phyloP scores from a whole-genome alignment of 257 asterid genomes.

The Salvia miltiorrhiza region DNA sequence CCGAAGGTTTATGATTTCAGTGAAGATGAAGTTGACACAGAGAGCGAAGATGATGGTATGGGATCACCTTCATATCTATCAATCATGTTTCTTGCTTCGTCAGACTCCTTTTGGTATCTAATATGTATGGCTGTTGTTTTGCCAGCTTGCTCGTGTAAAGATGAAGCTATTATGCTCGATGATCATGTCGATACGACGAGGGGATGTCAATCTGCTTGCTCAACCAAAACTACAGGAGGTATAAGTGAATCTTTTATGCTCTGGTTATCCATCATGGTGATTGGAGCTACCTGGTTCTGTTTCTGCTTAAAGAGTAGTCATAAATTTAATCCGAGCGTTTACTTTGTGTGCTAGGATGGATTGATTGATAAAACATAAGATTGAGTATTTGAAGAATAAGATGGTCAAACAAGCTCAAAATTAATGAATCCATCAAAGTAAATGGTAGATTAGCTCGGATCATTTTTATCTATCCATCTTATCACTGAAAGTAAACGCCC shows the following conservation, averaged over 20 bases:
- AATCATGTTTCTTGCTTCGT: slow-evolving; percentile 11
- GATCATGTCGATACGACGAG: slow-evolving; percentile 31
- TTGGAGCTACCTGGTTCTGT: too few relatives aligned
- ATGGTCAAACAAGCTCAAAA: too few relatives aligned
- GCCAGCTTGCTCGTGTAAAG: slow-evolving; percentile 60
- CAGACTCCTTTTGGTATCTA: background rate
- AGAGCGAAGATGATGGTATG: slow-evolving; percentile 91
- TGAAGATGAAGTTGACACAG: slow-evolving; percentile 91
- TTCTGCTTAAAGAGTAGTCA: too few relatives aligned
- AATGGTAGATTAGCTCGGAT: too few relatives aligned
- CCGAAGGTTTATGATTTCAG: slow-evolving; percentile 80
- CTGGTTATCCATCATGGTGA: background rate
- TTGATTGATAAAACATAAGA: too few relatives aligned
- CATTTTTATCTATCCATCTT: too few relatives aligned
- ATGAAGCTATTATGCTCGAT: slow-evolving; percentile 34
- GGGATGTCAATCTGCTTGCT: slow-evolving; percentile 38
- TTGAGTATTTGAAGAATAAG: too few relatives aligned
- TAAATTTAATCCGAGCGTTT: too few relatives aligned
- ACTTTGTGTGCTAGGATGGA: too few relatives aligned
- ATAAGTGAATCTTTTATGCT: slow-evolving; percentile 6
- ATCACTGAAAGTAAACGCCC: too few relatives aligned
- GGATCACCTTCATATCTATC: too few relatives aligned
- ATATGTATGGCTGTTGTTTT: background rate
- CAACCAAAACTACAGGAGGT: slow-evolving; percentile 39
- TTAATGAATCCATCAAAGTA: too few relatives aligned